Base-by-base conservation (phyloP, 163 green algal species). In the Chlorella variabilis region DNA sequence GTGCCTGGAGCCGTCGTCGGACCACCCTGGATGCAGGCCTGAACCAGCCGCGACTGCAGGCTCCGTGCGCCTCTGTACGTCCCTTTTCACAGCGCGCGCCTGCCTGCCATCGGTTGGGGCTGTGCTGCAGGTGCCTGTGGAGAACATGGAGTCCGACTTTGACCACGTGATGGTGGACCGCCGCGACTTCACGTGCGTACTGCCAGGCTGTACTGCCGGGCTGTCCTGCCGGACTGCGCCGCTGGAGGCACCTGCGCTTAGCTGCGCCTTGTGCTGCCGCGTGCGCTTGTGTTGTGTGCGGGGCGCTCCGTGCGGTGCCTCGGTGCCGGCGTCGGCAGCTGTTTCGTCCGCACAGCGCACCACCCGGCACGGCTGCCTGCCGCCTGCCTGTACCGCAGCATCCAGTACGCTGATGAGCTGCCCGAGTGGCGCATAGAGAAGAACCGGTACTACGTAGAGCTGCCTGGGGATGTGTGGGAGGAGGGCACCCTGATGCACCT, bases 391-490 rank as follows among this genome's bases (percentile, higher is more conserved):
- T 18, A 21, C 9, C 61, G 34, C 82, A 91, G 82, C 70, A 78
- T 91, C 18, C 70, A 82, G 25, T 92, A 91, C 29, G 83, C 77
- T 1, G 63, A 84, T 13, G 82, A 93, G 81, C 41, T 81, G 58
- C 82, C 86, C 1, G 91, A 95, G 84, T 91, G 85, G 88, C 54
- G 83, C 51, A 93, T 94, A 88, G 92, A 96, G 88, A 95, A 93
- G 85, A 85, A 91, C 29, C 86, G 91, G 4, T 96, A 90, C 86
- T 96, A 95, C 65, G 86, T 86, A 33, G 89, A 94, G 79, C 86
- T 96, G 49, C 92, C 92, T 41, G 92, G 85, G 4, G 92, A 96
- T 78, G 81, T 95, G 21, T 96, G 87, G 86, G 84, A 93, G 80
- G 85, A 94, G 58, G 89, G 89, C 42, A 83, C 83, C 18, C 84